Conservation (phyloP, 768 basidiomycete species). For the Kwoniella pini region DNA sequence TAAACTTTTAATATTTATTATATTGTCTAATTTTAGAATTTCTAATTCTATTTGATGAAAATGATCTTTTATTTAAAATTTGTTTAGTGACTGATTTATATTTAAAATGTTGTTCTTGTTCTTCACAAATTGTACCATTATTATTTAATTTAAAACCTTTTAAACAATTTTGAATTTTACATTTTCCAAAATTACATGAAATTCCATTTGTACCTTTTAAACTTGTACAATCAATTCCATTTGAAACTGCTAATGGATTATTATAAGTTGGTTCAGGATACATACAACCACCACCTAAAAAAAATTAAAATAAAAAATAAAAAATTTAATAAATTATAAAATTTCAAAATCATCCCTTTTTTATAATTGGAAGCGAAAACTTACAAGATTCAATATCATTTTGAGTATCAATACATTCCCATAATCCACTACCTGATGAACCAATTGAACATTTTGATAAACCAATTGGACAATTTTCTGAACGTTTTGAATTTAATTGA, state of each 20-base stretch:
- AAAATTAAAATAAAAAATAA: too few species aligned
- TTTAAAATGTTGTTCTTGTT: neutral
- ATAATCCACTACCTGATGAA: conserved; percentile 1
- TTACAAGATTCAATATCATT: conserved; percentile 42
- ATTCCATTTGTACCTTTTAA: conserved; percentile 33
- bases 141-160: conserved; percentile 11
- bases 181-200: conserved; percentile 33
- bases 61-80: too few species aligned
- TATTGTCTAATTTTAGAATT: neutral
- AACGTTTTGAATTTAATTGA: conserved; percentile 4
- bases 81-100: neutral
- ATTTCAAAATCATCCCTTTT: neutral
- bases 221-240: conserved; percentile 44
- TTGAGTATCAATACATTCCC: conserved; percentile 41
- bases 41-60: neutral
- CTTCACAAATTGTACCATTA: conserved; percentile 17
- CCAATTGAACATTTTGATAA: conserved; percentile 16
- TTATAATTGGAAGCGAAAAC: conserved; percentile 3
- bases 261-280: neutral
- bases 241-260: conserved; percentile 9
- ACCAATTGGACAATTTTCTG: conserved; percentile 10
- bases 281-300: conserved; percentile 46
- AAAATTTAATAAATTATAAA: neutral
- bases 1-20: too few species aligned
- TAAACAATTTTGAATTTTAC: conserved; percentile 27